Evolutionary conservation across 179 eudicot genomes (phyloP).

Genomic region (Patellifolia procumbens): DNA sequence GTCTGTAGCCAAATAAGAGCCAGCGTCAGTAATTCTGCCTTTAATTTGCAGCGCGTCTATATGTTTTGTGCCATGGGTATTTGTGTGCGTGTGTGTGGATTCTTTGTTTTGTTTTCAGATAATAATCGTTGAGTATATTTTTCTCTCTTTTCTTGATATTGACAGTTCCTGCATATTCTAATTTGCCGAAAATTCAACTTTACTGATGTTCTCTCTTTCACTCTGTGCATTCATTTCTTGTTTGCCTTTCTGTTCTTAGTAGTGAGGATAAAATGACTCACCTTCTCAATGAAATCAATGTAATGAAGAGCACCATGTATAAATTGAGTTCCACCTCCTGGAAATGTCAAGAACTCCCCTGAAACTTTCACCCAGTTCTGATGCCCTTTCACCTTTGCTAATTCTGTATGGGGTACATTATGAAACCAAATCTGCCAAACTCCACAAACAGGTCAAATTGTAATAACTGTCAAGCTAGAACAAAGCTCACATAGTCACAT

Average conservation of each 20-base stretch:
- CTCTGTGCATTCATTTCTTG: not conserved
- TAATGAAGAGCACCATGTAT: slow-evolving; percentile 80
- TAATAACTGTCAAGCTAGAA: not conserved
- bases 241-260: not conserved
- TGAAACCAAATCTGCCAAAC: slow-evolving; percentile 78
- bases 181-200: not conserved
- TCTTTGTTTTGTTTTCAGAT: not conserved
- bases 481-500: too few relatives aligned
- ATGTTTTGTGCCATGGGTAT: not conserved
- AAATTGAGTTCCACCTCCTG: slow-evolving; percentile 91
- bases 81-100: not conserved
- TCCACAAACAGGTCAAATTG: not conserved
- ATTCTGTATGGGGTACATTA: slow-evolving; percentile 73
- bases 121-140: not conserved
- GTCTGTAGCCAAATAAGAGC: slow-evolving; percentile 45
- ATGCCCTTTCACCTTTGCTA: slow-evolving; percentile 78
- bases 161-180: not conserved
- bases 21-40: not conserved
- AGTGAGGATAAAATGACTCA: slow-evolving; percentile 23
- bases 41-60: not conserved
- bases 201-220: not conserved
- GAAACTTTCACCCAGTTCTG: slow-evolving; percentile 87
- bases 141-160: not conserved
- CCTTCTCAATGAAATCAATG: slow-evolving; percentile 72
- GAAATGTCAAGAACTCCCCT: slow-evolving; percentile 73